A percentile compares a stretch with the other conserved stretches of the same genome.
Evolutionary conservation across 495 filamentous ascomycete species (phyloP).

Genomic region (Oidiodendron maius): DNA sequence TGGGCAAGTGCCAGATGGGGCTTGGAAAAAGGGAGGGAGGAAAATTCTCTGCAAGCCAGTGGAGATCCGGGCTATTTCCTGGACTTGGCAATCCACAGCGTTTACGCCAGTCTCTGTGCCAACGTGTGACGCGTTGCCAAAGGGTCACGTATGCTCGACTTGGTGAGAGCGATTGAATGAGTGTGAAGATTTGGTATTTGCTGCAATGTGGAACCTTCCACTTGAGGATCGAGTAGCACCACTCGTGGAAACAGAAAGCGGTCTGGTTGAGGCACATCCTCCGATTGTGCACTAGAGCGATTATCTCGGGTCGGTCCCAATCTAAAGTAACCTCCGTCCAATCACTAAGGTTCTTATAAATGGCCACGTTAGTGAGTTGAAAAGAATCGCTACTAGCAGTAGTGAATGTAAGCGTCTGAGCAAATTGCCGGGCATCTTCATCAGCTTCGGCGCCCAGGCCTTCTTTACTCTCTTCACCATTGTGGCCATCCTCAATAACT

Average conservation of each 20-base stretch:
- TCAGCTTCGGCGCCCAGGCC: neutral
- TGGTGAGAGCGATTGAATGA: slow-evolving; percentile 2
- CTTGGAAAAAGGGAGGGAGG: too few relatives aligned
- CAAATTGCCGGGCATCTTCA: slow-evolving; percentile 1
- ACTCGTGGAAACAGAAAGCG: slow-evolving; percentile 10
- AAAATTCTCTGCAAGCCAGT: too few relatives aligned
- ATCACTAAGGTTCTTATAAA: too few relatives aligned
- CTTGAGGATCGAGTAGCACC: slow-evolving; percentile 11
- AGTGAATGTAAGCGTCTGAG: neutral
- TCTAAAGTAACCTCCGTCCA: too few relatives aligned
- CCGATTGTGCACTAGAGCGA: too few relatives aligned
- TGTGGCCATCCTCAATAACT: neutral
- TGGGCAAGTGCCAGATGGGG: neutral
- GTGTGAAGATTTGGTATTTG: slow-evolving; percentile 6
- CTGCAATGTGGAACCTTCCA: neutral
- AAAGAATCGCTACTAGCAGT: neutral
- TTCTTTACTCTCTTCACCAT: neutral
- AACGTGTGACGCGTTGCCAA: neutral
- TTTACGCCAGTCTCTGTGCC: neutral
- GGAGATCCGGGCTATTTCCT: too few relatives aligned
- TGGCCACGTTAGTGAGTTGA: neutral
- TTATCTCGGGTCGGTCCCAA: too few relatives aligned
- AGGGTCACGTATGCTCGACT: neutral
- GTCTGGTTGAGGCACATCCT: neutral
- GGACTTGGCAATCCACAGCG: neutral